Base-by-base conservation (phyloP, 345 rosid species). In the Adansonia digitata region DNA sequence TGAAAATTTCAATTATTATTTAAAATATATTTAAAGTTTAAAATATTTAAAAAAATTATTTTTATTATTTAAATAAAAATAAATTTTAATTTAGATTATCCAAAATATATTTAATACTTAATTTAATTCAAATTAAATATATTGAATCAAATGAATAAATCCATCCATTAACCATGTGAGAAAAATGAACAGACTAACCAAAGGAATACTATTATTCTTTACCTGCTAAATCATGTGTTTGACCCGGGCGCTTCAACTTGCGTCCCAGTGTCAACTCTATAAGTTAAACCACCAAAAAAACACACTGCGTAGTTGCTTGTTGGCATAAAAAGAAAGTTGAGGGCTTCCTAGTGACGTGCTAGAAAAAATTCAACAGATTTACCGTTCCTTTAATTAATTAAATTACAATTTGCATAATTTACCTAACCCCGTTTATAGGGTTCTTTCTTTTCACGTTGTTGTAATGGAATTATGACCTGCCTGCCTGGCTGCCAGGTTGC, bases 351-450 rank as follows among this genome's bases (percentile, higher is more conserved):
- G 39, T 45, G 64, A 71, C 64, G 67, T 61, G 31, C 76, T 20
- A 24, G 45, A 24, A 43, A 46, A 45, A 18, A n/a, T 61, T 31
- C 5, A 64, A 15, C 52, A 20, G 15, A 34, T 70, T 18, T 40
- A 55, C 40, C 9, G 14, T 20, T 72, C 45, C 49, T n/a, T n/a
- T n/a, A n/a, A n/a, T n/a, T n/a, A n/a, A 15, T 42, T 20, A 29
- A 49, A 34, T 63, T n/a, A 52, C 37, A 39, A 10, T 66, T 66
- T 14, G 5, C 51, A 24, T 46, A 57, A n/a, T 37, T n/a, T 66
- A 77, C 82, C 79, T 82, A 80, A 74, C 73, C 77, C 75, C 2
- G 66, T 37, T 55, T 71, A 18, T 37, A 20, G 13, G 52, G 53
- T 27, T 26, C 24, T 3, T 31, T 31, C 3, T 20, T 53, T 27